Evolutionary conservation across 2,329 filamentous ascomycete species (phyloP).

Genomic region (Lasiodiplodia sp.): DNA sequence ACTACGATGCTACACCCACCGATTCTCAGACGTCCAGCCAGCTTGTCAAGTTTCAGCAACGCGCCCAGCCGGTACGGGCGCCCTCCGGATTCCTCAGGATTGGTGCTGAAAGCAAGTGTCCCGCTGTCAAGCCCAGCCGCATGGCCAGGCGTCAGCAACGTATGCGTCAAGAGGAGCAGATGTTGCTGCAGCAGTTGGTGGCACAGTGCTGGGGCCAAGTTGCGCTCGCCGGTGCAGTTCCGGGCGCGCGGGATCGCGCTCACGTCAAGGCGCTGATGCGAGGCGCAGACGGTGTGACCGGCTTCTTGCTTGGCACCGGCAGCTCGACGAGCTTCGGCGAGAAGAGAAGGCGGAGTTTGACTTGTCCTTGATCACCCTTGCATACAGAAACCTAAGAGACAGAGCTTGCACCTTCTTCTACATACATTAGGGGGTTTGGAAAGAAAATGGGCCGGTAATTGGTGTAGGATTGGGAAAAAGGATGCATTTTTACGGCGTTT

Average conservation of each 20-base stretch:
- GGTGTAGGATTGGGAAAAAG: not conserved
- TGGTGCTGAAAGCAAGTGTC: constrained; percentile 24
- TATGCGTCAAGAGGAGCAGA: constrained; percentile 53
- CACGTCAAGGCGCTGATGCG: constrained; percentile 19
- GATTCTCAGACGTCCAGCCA: constrained; percentile 30
- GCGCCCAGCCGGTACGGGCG: constrained; percentile 19
- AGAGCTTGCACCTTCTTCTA: constrained; percentile 1
- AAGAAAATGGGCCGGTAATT: constrained; percentile 9
- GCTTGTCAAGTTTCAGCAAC: constrained; percentile 8
- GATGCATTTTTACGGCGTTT: constrained; percentile 15
- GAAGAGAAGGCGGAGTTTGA: constrained; percentile 29
- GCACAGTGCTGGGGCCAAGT: constrained; percentile 52
- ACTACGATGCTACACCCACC: constrained; percentile 37
- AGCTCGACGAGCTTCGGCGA: constrained; percentile 1
- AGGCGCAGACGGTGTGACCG: not conserved
- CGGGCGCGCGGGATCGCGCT: constrained; percentile 18
- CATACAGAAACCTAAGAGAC: not conserved
- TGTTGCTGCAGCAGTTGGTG: constrained; percentile 51
- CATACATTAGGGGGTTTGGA: constrained; percentile 4
- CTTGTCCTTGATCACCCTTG: constrained; percentile 21
- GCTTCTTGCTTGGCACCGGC: not conserved
- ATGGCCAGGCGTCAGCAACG: constrained; percentile 55
- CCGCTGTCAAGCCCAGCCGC: constrained; percentile 47
- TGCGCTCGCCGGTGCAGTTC: not conserved
- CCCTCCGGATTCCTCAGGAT: constrained; percentile 7